A percentile compares a stretch with the other conserved stretches of the same genome.
These are phyloP conservation scores for Coccomyxa subellipsoidea DNA, from an alignment of 163 green algal species.

Conservation along the genomic window DNA sequence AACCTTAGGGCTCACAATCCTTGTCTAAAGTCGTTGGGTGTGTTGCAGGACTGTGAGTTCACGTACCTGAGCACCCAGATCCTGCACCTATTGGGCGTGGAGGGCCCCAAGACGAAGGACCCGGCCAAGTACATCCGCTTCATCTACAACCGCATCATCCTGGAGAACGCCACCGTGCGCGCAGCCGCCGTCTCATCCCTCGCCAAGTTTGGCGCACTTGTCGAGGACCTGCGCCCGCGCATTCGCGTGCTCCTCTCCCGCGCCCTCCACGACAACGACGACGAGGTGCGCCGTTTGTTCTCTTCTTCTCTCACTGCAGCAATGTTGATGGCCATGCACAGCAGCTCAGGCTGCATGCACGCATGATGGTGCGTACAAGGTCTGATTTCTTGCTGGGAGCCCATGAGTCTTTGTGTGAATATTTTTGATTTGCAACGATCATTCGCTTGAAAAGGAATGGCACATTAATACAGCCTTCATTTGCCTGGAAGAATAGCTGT, in stretches of 20 bases:
- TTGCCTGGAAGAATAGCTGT: no score
- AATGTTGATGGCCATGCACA: no score
- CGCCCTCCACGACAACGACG: conserved; percentile 92
- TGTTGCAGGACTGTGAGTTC: conserved; percentile 94
- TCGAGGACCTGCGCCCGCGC: conserved; percentile 61
- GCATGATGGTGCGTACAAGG: no score
- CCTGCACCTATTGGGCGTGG: conserved; percentile 89
- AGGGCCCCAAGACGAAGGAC: conserved; percentile 89
- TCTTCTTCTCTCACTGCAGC: no score
- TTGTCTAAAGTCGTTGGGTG: no score
- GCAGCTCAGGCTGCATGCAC: no score
- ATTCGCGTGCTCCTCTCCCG: conserved; percentile 86
- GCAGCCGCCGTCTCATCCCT: conserved; percentile 88
- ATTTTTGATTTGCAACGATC: no score
- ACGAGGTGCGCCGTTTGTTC: conserved; percentile 71
- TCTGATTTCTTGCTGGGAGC: no score
- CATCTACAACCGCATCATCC: conserved; percentile 99
- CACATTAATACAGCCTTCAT: no score
- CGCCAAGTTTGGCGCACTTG: conserved; percentile 78
- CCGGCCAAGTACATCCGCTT: conserved; percentile 95
- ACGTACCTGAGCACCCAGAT: conserved; percentile 94
- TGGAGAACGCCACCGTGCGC: conserved; percentile 97
- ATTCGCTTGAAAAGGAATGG: no score
- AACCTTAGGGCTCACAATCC: no score
- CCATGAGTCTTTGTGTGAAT: no score